A percentile compares a stretch with the other conserved stretches of the same genome.
Evolutionary conservation across 495 filamentous ascomycete species (phyloP).

Genomic region (Xylaria bambusicola): DNA sequence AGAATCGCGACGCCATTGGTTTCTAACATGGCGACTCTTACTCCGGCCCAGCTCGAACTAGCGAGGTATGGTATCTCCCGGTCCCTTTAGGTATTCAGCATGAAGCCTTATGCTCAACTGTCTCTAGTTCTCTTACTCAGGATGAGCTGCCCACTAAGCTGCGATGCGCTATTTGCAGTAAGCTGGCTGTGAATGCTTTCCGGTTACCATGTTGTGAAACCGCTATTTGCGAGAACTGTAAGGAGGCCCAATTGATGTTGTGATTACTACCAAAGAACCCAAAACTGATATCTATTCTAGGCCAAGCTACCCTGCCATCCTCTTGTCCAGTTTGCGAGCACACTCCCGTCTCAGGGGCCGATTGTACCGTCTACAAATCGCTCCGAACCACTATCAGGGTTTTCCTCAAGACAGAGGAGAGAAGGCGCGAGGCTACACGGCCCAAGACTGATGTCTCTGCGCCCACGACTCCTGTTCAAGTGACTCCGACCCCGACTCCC

Average conservation of each 20-base stretch:
- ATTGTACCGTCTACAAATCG: slow-evolving; percentile 86
- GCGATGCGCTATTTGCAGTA: slow-evolving; percentile 89
- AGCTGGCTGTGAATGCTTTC: slow-evolving; percentile 87
- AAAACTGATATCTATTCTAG: slow-evolving; percentile 44
- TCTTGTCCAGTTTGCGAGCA: slow-evolving; percentile 94
- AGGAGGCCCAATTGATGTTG: slow-evolving; percentile 34
- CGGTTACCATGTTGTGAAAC: slow-evolving; percentile 94
- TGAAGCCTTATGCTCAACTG: not conserved
- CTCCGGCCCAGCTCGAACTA: slow-evolving; percentile 45
- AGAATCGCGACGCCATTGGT: slow-evolving; percentile 14
- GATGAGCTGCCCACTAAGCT: slow-evolving; percentile 94
- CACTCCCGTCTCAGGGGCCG: slow-evolving; percentile 75
- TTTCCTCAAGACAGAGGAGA: slow-evolving; percentile 83
- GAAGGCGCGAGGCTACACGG: slow-evolving; percentile 67
- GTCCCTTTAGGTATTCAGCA: not conserved
- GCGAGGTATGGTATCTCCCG: slow-evolving; percentile 30
- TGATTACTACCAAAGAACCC: slow-evolving; percentile 20
- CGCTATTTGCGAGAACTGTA: slow-evolving; percentile 88
- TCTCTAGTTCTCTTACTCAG: slow-evolving; percentile 67
- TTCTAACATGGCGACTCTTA: slow-evolving; percentile 36
- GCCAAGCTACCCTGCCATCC: slow-evolving; percentile 73
- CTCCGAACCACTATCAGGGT: slow-evolving; percentile 86
- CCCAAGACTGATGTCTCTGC: slow-evolving; percentile 54
- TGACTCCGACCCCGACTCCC: slow-evolving; percentile 28
- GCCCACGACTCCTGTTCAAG: slow-evolving; percentile 47